These are phyloP conservation scores for Aureobasidium mangrovei DNA, from an alignment of 2,329 filamentous ascomycete species.

Conservation along the genomic window DNA sequence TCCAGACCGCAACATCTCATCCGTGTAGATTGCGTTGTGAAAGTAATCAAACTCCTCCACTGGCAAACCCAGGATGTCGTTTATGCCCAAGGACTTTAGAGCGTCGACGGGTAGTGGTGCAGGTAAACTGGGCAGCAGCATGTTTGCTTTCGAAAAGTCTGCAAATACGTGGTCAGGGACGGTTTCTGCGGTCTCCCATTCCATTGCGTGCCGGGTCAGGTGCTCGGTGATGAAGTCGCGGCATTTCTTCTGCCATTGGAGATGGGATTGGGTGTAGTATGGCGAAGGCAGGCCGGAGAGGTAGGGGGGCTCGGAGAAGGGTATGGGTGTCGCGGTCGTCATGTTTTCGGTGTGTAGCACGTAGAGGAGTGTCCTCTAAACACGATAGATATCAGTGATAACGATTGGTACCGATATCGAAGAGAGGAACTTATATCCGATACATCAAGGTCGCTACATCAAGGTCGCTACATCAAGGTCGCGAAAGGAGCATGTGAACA, in stretches of 20 bases:
- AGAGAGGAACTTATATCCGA: not conserved
- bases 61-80: constrained; percentile 55
- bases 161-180: constrained; percentile 56
- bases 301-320: constrained; percentile 67
- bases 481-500: not conserved
- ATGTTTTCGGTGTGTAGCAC: not conserved
- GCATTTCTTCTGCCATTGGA: constrained; percentile 58
- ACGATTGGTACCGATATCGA: not conserved
- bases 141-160: constrained; percentile 56
- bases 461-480: not conserved
- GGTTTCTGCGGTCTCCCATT: constrained; percentile 60
- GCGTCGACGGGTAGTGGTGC: constrained; percentile 60
- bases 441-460: not conserved
- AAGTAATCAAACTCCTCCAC: constrained; percentile 68
- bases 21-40: constrained; percentile 60
- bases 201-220: constrained; percentile 52
- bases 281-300: constrained; percentile 61
- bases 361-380: not conserved
- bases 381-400: not conserved
- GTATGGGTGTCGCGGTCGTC: constrained; percentile 34
- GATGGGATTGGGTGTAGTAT: constrained; percentile 60
- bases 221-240: constrained; percentile 58
- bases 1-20: constrained; percentile 61
- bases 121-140: constrained; percentile 62
- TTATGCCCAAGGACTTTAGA: constrained; percentile 57